Conservation (phyloP, 2,329 filamentous ascomycete species). For the Aureobasidium sp. region DNA sequence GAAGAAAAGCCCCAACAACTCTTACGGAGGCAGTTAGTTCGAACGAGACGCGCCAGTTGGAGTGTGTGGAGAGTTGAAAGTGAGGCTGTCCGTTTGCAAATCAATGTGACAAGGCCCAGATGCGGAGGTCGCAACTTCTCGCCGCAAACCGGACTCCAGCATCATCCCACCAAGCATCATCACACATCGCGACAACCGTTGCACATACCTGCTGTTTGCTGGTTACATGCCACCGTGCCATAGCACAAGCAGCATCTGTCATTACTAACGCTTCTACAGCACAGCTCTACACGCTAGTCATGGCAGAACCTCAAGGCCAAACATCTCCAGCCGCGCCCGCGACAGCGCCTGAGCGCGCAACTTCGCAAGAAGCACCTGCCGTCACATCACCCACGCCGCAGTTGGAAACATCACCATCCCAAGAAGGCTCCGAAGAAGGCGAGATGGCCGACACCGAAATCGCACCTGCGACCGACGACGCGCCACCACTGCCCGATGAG, state of each 20-base stretch:
- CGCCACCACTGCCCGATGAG: slow-evolving; percentile 19
- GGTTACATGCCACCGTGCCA: neutral
- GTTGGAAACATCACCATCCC: neutral
- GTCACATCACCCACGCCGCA: neutral
- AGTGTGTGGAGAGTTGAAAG: neutral
- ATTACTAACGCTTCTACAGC: neutral
- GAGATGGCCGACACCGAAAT: slow-evolving; percentile 12
- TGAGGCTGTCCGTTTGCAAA: neutral
- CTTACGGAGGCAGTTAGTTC: neutral
- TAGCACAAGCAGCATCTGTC: slow-evolving; percentile 3
- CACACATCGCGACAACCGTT: neutral
- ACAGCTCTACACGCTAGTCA: neutral
- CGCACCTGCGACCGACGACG: slow-evolving; percentile 15
- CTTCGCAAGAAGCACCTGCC: neutral
- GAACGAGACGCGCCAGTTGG: neutral
- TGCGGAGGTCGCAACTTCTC: slow-evolving; percentile 2
- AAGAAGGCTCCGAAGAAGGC: slow-evolving; percentile 15
- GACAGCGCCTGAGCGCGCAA: neutral
- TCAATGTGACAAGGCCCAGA: neutral
- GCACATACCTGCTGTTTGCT: neutral
- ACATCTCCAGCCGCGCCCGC: neutral
- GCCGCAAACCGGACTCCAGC: neutral
- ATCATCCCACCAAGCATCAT: neutral
- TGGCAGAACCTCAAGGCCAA: neutral
- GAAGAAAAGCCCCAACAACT: neutral